These are phyloP conservation scores for Sinapis alba DNA, from an alignment of 441 rosid species.

Conservation along the genomic window DNA sequence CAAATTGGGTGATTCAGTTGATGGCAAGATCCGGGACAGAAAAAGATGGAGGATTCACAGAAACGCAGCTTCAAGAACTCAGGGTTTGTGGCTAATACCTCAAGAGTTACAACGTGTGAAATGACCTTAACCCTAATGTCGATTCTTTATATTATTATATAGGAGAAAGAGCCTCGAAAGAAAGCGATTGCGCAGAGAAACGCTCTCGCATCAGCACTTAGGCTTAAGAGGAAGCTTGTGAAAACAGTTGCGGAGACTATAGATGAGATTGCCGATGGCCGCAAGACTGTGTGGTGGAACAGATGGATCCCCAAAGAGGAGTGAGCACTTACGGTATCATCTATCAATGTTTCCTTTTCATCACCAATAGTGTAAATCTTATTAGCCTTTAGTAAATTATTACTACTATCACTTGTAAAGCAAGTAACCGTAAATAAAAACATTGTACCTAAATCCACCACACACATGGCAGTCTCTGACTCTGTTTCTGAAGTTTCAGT, in stretches of 20 bases:
- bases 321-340: conserved; percentile 43
- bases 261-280: conserved; percentile 68
- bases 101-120: neutral
- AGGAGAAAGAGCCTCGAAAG: conserved; percentile 69
- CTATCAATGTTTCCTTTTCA: conserved; percentile 1
- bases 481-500: conserved; percentile 14
- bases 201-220: conserved; percentile 76
- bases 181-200: conserved; percentile 68
- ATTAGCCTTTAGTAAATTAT: conserved; percentile 14
- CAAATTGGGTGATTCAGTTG: conserved; percentile 68
- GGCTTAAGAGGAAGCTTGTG: conserved; percentile 73
- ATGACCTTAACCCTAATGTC: neutral
- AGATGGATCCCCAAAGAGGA: conserved; percentile 95
- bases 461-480: conserved; percentile 24
- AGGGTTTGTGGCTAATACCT: conserved; percentile 48
- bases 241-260: conserved; percentile 73
- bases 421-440: conserved; percentile 25
- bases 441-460: conserved; percentile 26
- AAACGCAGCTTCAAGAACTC: conserved; percentile 89
- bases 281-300: conserved; percentile 94
- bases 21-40: conserved; percentile 95
- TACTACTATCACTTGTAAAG: conserved; percentile 29
- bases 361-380: conserved; percentile 38
- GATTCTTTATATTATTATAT: neutral
- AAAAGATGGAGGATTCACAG: conserved; percentile 91